phyloP scores from a whole-genome alignment of 2,329 filamentous ascomycete species.

The Metarhizium humberi region DNA sequence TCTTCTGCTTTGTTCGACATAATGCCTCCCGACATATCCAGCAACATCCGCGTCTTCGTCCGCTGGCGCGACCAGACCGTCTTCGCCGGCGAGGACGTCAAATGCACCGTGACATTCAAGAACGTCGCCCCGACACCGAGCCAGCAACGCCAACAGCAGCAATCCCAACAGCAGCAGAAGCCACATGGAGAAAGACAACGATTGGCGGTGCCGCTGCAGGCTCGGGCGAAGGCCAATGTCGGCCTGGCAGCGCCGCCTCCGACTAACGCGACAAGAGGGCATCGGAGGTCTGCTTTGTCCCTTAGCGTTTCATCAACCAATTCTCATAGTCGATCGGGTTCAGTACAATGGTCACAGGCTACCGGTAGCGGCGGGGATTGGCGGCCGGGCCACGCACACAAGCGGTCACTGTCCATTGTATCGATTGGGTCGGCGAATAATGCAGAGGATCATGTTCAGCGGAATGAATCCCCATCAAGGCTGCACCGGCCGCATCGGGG shows the following conservation, averaged over 20 bases:
- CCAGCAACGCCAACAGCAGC: slow-evolving; percentile 17
- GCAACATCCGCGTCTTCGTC: slow-evolving; percentile 90
- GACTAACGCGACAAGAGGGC: slow-evolving; percentile 38
- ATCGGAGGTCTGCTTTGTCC: slow-evolving; percentile 56
- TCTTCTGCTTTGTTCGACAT: slow-evolving; percentile 11
- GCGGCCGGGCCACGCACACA: slow-evolving; percentile 49
- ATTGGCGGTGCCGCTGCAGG: slow-evolving; percentile 33
- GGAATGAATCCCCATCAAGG: slow-evolving; percentile 30
- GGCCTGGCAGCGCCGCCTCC: slow-evolving; percentile 36
- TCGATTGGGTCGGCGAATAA: slow-evolving; percentile 55
- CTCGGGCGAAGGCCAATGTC: slow-evolving; percentile 30
- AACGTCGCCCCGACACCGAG: slow-evolving; percentile 54
- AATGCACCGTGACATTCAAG: slow-evolving; percentile 93
- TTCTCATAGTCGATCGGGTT: slow-evolving; percentile 35
- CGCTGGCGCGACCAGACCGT: slow-evolving; percentile 90
- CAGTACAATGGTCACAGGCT: slow-evolving; percentile 36
- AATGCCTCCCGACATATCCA: slow-evolving; percentile 40
- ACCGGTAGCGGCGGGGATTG: slow-evolving; percentile 19
- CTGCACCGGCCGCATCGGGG: slow-evolving; percentile 47
- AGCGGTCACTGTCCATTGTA: slow-evolving; percentile 73
- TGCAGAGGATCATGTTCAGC: slow-evolving; percentile 36
- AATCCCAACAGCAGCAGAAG: slow-evolving; percentile 14
- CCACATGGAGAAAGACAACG: slow-evolving; percentile 23
- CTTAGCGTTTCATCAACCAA: slow-evolving; percentile 42
- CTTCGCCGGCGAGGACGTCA: slow-evolving; percentile 91